These are phyloP conservation scores for Ocimum tenuiflorum DNA, from an alignment of 257 asterid species.

Conservation along the genomic window DNA sequence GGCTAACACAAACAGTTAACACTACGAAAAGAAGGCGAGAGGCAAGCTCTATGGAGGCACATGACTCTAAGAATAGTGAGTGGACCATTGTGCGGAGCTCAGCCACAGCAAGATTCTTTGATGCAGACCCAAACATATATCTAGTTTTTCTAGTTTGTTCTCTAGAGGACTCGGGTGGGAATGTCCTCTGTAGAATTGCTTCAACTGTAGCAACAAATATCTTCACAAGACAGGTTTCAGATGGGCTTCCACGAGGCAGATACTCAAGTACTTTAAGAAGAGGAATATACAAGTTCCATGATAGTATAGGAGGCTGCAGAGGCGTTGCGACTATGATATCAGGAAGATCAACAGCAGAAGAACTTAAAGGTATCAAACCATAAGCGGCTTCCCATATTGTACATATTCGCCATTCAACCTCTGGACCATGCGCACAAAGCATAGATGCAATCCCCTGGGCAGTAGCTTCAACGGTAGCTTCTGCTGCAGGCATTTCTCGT, in stretches of 20 bases:
- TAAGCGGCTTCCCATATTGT: slow-evolving; percentile 99
- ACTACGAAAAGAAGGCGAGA: slow-evolving; percentile 96
- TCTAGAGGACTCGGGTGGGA: slow-evolving; percentile 74
- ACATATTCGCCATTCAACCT: slow-evolving; percentile 99
- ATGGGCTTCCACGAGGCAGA: slow-evolving; percentile 98
- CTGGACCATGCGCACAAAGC: slow-evolving; percentile 99
- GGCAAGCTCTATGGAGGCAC: slow-evolving; percentile 86
- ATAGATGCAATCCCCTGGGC: slow-evolving; percentile 99
- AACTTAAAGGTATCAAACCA: slow-evolving; percentile 90
- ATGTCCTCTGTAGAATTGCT: slow-evolving; percentile 90
- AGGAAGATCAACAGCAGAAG: slow-evolving; percentile 95
- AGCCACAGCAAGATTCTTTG: slow-evolving; percentile 92
- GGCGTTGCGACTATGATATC: slow-evolving; percentile 94
- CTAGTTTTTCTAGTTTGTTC: slow-evolving; percentile 76
- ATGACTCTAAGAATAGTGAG: slow-evolving; percentile 78
- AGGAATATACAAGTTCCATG: slow-evolving; percentile 94
- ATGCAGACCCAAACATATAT: slow-evolving; percentile 71
- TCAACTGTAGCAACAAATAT: slow-evolving; percentile 98
- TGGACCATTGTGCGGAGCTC: slow-evolving; percentile 98
- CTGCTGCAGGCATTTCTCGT: slow-evolving; percentile 72
- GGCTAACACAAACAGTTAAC: slow-evolving; percentile 88
- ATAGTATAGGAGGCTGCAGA: slow-evolving; percentile 80
- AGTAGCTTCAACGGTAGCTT: slow-evolving; percentile 92
- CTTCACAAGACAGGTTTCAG: slow-evolving; percentile 94
- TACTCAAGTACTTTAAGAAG: slow-evolving; percentile 93